phyloP scores from a whole-genome alignment of 1,139 yeast species.

The Candida albicans region DNA sequence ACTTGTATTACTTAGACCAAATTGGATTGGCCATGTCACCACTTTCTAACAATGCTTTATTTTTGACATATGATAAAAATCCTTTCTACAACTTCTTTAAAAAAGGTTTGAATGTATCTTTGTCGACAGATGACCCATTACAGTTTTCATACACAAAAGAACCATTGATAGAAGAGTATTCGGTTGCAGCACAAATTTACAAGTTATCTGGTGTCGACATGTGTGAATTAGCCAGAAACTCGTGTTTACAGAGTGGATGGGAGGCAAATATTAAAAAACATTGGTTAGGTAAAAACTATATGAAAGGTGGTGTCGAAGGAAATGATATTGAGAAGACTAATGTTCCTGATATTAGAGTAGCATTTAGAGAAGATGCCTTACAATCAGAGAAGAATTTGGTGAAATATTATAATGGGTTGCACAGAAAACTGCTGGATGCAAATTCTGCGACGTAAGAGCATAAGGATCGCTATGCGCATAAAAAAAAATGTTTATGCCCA shows the following conservation, averaged over 20 bases:
- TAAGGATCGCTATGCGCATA: neutral
- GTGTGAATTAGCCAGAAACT: conserved; percentile 88
- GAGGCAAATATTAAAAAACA: conserved; percentile 81
- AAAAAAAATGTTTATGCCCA: neutral
- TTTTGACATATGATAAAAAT: conserved; percentile 90
- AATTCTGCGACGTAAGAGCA: neutral
- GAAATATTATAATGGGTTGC: conserved; percentile 45
- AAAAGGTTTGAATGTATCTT: conserved; percentile 88
- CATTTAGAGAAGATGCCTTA: conserved; percentile 79
- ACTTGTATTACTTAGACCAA: conserved; percentile 88
- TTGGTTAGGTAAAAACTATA: conserved; percentile 83
- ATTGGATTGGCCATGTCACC: conserved; percentile 99
- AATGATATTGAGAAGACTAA: conserved; percentile 92
- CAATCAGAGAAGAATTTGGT: conserved; percentile 74
- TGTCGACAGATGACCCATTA: conserved; percentile 71
- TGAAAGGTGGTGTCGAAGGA: conserved; percentile 65
- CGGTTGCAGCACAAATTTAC: conserved; percentile 97
- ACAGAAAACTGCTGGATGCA: conserved; percentile 5
- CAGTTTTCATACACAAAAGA: conserved; percentile 96
- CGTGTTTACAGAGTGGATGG: conserved; percentile 91
- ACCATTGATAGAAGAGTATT: conserved; percentile 96
- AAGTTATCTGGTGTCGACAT: conserved; percentile 91
- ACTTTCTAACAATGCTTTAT: conserved; percentile 90
- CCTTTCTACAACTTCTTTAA: conserved; percentile 90
- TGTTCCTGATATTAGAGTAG: conserved; percentile 84